phyloP scores from a whole-genome alignment of 2,329 filamentous ascomycete species.

The Colletotrichum echinochloae region DNA sequence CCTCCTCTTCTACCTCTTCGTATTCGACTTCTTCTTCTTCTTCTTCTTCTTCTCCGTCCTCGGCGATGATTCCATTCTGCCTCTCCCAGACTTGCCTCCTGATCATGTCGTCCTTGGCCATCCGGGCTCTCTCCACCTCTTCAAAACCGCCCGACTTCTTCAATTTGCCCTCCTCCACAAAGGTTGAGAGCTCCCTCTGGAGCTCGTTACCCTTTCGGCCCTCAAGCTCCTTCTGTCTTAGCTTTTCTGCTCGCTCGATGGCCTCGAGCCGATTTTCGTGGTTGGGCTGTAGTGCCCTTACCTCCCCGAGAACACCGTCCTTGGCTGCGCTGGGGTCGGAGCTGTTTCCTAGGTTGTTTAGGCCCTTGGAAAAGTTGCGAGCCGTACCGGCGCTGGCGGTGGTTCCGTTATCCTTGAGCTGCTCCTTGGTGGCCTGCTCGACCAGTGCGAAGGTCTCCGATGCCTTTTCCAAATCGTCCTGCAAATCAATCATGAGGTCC shows the following conservation, averaged over 20 bases:
- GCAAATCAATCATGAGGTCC: constrained; percentile 90
- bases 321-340: constrained; percentile 84
- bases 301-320: constrained; percentile 91
- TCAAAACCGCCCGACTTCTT: constrained; percentile 98
- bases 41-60: constrained; percentile 47
- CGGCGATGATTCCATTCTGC: constrained; percentile 67
- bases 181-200: constrained; percentile 84
- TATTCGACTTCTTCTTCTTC: constrained; percentile 44
- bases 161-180: constrained; percentile 89
- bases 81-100: constrained; percentile 82
- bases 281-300: constrained; percentile 92
- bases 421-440: constrained; percentile 98
- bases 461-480: constrained; percentile 95
- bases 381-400: constrained; percentile 63
- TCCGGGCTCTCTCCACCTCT: constrained; percentile 87
- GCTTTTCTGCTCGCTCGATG: constrained; percentile 95
- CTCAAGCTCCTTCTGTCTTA: constrained; percentile 88
- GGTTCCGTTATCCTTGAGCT: constrained; percentile 80
- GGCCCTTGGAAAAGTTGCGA: constrained; percentile 66
- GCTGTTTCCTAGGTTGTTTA: constrained; percentile 63
- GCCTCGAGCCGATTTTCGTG: constrained; percentile 94
- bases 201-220: constrained; percentile 80
- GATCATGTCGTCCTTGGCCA: constrained; percentile 87
- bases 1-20: constrained; percentile 33
- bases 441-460: constrained; percentile 93